Percentiles rank a stretch among this genome's conserved stretches.
These are phyloP conservation scores for Malbranchea zuffiana DNA, from an alignment of 2,329 filamentous ascomycete genomes.

Conservation along the genomic window DNA sequence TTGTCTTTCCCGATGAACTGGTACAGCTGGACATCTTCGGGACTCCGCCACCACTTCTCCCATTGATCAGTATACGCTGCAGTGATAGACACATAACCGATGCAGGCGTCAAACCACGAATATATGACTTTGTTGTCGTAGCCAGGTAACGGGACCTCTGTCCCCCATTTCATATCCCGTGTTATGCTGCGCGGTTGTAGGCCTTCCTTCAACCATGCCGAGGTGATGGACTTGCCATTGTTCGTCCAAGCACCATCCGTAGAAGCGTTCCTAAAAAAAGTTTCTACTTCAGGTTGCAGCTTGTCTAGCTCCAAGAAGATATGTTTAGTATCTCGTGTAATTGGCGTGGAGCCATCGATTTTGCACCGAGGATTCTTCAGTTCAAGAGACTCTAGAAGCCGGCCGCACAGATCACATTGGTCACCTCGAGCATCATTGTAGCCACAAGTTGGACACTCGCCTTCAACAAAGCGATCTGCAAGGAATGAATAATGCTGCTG, in stretches of 20 bases:
- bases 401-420: conserved; percentile 44
- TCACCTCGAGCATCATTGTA: conserved; percentile 44
- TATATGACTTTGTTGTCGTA: conserved; percentile 46
- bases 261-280: conserved; percentile 38
- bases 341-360: conserved; percentile 41
- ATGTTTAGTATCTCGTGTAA: conserved; percentile 41
- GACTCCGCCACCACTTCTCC: conserved; percentile 46
- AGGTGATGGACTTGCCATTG: conserved; percentile 42
- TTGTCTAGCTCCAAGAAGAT: conserved; percentile 42
- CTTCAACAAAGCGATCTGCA: conserved; percentile 42
- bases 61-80: conserved; percentile 43
- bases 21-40: conserved; percentile 43
- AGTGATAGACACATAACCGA: conserved; percentile 45
- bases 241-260: conserved; percentile 40
- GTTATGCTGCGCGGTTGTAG: conserved; percentile 43
- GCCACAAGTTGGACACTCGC: conserved; percentile 40
- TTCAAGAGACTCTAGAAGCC: conserved; percentile 40
- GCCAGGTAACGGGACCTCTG: conserved; percentile 39
- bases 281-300: conserved; percentile 36
- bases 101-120: conserved; percentile 46
- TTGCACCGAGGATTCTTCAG: conserved; percentile 40
- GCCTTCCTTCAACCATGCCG: conserved; percentile 40
- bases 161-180: conserved; percentile 44
- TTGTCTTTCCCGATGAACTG: conserved; percentile 48
- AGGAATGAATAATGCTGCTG: conserved; percentile 35